Percentiles rank a stretch among this genome's conserved stretches.
These are phyloP conservation scores for Cyberlindnera meyerae DNA, from an alignment of 805 yeast genomes.

Conservation along the genomic window DNA sequence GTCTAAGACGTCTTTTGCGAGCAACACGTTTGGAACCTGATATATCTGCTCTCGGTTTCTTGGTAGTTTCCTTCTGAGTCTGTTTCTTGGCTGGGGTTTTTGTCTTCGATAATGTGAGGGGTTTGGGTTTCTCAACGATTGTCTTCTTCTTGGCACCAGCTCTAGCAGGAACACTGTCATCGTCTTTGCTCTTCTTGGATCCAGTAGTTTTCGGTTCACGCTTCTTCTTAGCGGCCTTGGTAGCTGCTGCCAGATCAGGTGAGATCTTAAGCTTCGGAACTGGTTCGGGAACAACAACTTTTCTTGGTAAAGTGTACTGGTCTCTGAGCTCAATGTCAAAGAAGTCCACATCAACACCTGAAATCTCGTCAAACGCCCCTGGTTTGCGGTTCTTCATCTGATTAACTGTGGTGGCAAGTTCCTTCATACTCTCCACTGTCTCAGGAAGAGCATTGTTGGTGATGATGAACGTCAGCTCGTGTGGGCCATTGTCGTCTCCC, in stretches of 20 bases:
- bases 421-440: conserved; percentile 5
- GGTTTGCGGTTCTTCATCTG: neutral
- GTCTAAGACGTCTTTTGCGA: conserved; percentile 18
- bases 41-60: neutral
- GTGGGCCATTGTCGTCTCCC: neutral
- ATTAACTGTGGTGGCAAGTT: neutral
- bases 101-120: too few species aligned
- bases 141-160: conserved; percentile 7
- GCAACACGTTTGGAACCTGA: conserved; percentile 2
- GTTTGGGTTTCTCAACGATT: conserved; percentile 2
- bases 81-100: neutral
- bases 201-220: too few species aligned
- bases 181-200: too few species aligned
- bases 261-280: conserved; percentile 1
- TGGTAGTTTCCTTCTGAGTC: neutral
- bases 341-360: conserved; percentile 22
- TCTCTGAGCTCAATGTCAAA: conserved; percentile 22
- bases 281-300: neutral
- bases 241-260: conserved; percentile 5
- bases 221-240: conserved; percentile 1
- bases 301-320: too few species aligned
- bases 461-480: conserved; percentile 20
- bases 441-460: conserved; percentile 19
- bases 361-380: conserved; percentile 15
- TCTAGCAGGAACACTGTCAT: conserved; percentile 5